These are phyloP conservation scores for Phascolomyces articulosus DNA, from an alignment of 371 early-diverging fungal species.

Conservation along the genomic window DNA sequence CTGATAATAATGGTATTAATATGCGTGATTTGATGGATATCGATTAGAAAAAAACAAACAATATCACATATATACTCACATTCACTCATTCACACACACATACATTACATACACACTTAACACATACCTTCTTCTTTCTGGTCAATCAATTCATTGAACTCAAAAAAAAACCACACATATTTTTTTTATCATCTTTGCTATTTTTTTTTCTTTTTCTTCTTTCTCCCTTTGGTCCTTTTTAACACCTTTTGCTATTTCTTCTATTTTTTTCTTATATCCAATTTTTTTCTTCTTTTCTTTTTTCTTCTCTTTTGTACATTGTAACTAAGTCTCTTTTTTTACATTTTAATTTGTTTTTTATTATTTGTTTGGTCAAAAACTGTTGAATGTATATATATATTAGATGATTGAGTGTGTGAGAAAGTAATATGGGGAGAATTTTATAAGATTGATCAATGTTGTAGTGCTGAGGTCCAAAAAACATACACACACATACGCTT, in stretches of 20 bases:
- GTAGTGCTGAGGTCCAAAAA: too few species aligned
- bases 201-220: not conserved
- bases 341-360: not conserved
- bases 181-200: too few species aligned
- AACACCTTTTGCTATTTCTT: constrained; percentile 1
- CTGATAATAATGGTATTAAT: constrained; percentile 10
- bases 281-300: not conserved
- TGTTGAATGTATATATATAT: not conserved
- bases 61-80: not conserved
- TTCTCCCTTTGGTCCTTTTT: too few species aligned
- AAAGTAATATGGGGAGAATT: too few species aligned
- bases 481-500: too few species aligned
- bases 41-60: constrained; percentile 11
- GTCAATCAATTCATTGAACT: too few species aligned
- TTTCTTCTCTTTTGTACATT: constrained; percentile 6
- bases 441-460: too few species aligned
- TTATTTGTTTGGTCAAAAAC: not conserved
- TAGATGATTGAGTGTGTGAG: too few species aligned
- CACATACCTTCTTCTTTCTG: too few species aligned
- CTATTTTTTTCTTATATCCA: not conserved
- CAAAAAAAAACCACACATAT: too few species aligned
- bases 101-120: too few species aligned
- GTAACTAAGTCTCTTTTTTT: not conserved
- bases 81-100: not conserved
- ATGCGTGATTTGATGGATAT: constrained; percentile 26